These are phyloP conservation scores for Knufia fluminis DNA, from an alignment of 2,329 filamentous ascomycete genomes.

Conservation along the genomic window DNA sequence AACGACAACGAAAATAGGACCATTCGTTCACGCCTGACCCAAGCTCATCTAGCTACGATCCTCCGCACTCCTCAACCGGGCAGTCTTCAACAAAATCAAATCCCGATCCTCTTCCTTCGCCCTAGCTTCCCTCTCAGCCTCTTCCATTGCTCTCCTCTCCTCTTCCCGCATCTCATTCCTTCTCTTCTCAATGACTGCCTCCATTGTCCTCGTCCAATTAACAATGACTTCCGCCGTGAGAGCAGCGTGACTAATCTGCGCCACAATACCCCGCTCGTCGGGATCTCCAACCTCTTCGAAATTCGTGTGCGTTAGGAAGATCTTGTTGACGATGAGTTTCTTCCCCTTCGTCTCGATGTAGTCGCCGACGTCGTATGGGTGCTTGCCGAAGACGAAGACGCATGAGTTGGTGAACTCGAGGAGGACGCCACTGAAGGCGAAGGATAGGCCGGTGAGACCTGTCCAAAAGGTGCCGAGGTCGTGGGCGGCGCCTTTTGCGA, in stretches of 20 bases:
- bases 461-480: constrained; percentile 6
- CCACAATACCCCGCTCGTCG: background rate
- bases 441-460: constrained; percentile 17
- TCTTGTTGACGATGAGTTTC: constrained; percentile 24
- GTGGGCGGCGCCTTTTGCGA: background rate
- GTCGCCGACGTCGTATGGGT: constrained; percentile 29
- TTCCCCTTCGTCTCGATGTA: constrained; percentile 25
- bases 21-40: too few relatives aligned
- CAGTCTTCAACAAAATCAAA: too few relatives aligned
- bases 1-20: too few relatives aligned
- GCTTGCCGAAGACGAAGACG: constrained; percentile 26
- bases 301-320: constrained; percentile 30
- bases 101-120: too few relatives aligned
- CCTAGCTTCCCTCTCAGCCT: too few relatives aligned
- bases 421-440: constrained; percentile 23
- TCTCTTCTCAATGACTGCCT: background rate
- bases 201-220: constrained; percentile 8
- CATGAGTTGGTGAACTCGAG: constrained; percentile 23
- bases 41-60: too few relatives aligned
- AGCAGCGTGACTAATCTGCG: constrained; percentile 7
- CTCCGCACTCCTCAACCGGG: too few relatives aligned
- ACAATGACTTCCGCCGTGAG: background rate
- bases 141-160: too few relatives aligned
- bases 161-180: too few relatives aligned
- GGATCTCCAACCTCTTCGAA: constrained; percentile 24